Evolutionary conservation across 345 rosid species (phyloP).

Genomic region (Syzygium oleosum): DNA sequence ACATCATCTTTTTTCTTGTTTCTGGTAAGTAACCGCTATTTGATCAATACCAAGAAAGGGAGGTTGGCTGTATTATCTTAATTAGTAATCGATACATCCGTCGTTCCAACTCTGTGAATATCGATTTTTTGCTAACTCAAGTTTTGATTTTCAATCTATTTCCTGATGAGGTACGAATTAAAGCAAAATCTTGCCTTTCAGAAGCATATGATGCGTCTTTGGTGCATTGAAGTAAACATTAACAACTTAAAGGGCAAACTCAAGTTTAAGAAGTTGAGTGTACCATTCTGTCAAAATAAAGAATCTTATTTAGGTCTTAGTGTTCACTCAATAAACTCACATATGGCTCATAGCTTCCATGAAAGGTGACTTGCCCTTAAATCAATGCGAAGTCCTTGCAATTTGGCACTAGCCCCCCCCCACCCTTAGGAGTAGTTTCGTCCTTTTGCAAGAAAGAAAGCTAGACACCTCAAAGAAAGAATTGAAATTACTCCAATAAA

Average conservation of each 20-base stretch:
- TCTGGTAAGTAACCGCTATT: neutral
- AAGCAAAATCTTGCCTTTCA: neutral
- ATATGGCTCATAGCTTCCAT: neutral
- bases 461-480: neutral
- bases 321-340: neutral
- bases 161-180: neutral
- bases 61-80: neutral
- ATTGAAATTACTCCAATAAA: neutral
- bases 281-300: neutral
- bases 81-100: neutral
- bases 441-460: neutral
- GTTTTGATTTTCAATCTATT: neutral
- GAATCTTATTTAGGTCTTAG: neutral
- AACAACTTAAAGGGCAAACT: neutral
- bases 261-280: fast-evolving
- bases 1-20: neutral
- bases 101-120: neutral
- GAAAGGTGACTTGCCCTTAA: neutral
- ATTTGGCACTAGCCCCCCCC: neutral
- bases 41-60: neutral
- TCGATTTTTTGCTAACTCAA: neutral
- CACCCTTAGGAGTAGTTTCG: neutral
- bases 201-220: fast-evolving
- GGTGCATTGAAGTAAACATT: neutral
- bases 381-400: neutral